Percentiles rank a stretch among this genome's conserved stretches.
Evolutionary conservation across 768 basidiomycete species (phyloP).

Genomic region (Piloderma croceum): DNA sequence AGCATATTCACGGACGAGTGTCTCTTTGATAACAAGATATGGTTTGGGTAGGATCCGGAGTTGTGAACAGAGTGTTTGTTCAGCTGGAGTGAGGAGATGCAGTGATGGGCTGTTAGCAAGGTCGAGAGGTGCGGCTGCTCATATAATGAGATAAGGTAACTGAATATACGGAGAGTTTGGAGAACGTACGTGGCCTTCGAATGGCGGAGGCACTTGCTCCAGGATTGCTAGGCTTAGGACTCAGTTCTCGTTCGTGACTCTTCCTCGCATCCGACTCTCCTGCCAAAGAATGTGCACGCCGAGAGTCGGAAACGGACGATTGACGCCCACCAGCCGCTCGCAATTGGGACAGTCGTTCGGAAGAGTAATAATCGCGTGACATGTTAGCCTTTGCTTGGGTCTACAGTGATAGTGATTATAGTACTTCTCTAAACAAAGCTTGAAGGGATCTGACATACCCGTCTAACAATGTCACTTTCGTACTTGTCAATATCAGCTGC

Average conservation of each 20-base stretch:
- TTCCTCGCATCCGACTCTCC: slow-evolving; percentile 48
- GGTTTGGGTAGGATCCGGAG: slow-evolving; percentile 92
- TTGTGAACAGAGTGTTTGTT: slow-evolving; percentile 83
- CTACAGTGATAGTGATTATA: slow-evolving; percentile 28
- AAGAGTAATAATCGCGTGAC: slow-evolving; percentile 44
- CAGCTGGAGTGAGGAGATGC: slow-evolving; percentile 82
- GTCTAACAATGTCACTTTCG: slow-evolving; percentile 63
- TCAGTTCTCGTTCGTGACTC: slow-evolving; percentile 56
- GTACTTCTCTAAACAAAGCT: not conserved
- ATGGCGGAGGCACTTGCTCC: slow-evolving; percentile 33
- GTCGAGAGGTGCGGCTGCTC: slow-evolving; percentile 64
- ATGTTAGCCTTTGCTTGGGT: slow-evolving; percentile 55
- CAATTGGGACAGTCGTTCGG: not conserved
- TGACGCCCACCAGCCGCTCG: slow-evolving; percentile 45
- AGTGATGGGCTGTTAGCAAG: slow-evolving; percentile 86
- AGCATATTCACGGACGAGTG: slow-evolving; percentile 88
- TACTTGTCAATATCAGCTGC: slow-evolving; percentile 90
- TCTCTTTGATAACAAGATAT: slow-evolving; percentile 94
- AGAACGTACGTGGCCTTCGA: slow-evolving; percentile 37
- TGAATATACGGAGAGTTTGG: not conserved
- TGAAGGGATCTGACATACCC: slow-evolving; percentile 44
- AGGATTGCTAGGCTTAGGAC: slow-evolving; percentile 43
- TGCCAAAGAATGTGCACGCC: slow-evolving; percentile 39
- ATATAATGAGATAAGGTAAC: slow-evolving; percentile 3
- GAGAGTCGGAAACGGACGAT: slow-evolving; percentile 50